Percentiles rank a stretch among this genome's conserved stretches.
These are phyloP conservation scores for Encephalitozoon cuniculi DNA, from an alignment of 371 early-diverging fungal species.

Conservation along the genomic window DNA sequence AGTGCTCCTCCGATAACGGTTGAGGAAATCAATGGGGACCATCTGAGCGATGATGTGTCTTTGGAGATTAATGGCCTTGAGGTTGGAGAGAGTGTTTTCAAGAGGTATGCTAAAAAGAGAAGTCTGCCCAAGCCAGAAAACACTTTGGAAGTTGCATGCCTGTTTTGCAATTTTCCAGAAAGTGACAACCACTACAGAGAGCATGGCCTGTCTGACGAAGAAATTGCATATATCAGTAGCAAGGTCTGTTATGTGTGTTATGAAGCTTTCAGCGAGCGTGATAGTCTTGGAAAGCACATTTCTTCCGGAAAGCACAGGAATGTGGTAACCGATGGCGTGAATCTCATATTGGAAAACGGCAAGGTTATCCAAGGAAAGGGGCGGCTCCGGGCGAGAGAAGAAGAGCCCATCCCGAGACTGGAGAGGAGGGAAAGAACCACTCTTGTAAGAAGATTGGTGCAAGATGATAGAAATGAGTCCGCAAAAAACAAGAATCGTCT, in stretches of 20 bases:
- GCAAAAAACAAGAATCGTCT: slow-evolving; percentile 23
- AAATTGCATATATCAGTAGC: background rate
- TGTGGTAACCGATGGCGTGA: background rate
- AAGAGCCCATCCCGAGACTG: background rate
- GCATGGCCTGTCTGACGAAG: slow-evolving; percentile 6
- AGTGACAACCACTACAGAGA: slow-evolving; percentile 10
- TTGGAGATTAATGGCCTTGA: background rate
- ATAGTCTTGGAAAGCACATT: slow-evolving; percentile 4
- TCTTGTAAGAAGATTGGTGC: background rate
- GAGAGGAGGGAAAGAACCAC: background rate
- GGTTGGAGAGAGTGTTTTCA: background rate
- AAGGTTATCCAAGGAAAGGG: background rate
- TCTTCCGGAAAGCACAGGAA: slow-evolving; percentile 19
- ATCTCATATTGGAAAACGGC: slow-evolving; percentile 26
- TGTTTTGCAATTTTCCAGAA: slow-evolving; percentile 19
- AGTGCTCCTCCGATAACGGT: slow-evolving; percentile 14
- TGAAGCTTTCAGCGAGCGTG: slow-evolving; percentile 22
- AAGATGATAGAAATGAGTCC: background rate
- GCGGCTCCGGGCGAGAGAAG: background rate
- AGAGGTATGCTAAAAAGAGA: background rate
- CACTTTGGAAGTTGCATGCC: background rate
- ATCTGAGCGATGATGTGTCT: background rate
- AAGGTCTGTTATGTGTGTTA: slow-evolving; percentile 35
- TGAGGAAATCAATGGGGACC: slow-evolving; percentile 19
- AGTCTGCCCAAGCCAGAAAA: background rate